Evolutionary conservation across 2,329 filamentous ascomycete genomes (phyloP).

Genomic region (Pestalotiopsis fici): DNA sequence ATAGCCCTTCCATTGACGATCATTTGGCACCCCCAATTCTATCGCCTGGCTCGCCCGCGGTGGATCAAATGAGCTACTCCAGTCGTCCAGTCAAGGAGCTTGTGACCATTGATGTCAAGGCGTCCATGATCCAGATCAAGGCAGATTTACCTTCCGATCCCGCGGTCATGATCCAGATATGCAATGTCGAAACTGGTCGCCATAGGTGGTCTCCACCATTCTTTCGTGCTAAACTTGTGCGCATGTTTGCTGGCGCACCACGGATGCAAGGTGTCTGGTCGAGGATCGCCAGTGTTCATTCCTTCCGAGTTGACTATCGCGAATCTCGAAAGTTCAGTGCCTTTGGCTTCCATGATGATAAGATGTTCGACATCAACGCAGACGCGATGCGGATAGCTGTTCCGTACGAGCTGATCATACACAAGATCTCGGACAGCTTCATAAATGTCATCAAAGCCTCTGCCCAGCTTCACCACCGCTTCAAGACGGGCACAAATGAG

Average conservation of each 20-base stretch:
- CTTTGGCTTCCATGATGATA: constrained; percentile 65
- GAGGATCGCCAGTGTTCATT: constrained; percentile 80
- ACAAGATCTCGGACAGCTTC: constrained; percentile 91
- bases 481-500: constrained; percentile 83
- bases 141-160: constrained; percentile 86
- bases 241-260: constrained; percentile 87
- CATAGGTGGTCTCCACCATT: constrained; percentile 89
- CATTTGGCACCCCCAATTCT: constrained; percentile 39
- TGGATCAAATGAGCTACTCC: constrained; percentile 30
- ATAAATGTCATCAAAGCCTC: constrained; percentile 85
- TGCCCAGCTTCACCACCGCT: constrained; percentile 90
- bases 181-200: constrained; percentile 77
- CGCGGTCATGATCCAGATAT: constrained; percentile 87
- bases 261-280: constrained; percentile 85
- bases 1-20: constrained; percentile 23
- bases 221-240: constrained; percentile 71
- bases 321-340: constrained; percentile 71
- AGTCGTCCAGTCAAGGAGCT: constrained; percentile 58
- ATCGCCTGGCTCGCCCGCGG: constrained; percentile 31
- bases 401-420: constrained; percentile 87
- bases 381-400: constrained; percentile 88
- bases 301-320: constrained; percentile 77
- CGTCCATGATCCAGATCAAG: constrained; percentile 82
- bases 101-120: constrained; percentile 79
- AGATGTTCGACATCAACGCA: constrained; percentile 78